Conservation (phyloP, 2,329 filamentous ascomycete genomes). For the Pestalotiopsis sp. region DNA sequence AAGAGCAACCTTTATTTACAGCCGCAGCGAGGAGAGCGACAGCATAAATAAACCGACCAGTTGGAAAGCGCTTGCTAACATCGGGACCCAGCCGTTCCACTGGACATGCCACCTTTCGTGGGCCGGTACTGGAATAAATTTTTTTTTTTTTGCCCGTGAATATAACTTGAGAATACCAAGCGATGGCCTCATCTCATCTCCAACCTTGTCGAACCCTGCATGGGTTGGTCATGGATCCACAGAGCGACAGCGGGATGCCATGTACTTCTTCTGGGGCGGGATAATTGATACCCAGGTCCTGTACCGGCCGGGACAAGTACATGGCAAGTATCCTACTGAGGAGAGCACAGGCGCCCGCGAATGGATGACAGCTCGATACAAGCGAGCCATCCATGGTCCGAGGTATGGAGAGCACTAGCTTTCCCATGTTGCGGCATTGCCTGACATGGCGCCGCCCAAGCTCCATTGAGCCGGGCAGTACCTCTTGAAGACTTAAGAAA, state of each 20-base stretch:
- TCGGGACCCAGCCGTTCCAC: constrained; percentile 6
- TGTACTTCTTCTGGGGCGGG: constrained; percentile 2
- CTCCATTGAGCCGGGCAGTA: neutral
- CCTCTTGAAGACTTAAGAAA: neutral
- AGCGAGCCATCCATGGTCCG: neutral
- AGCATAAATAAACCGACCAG: constrained; percentile 11
- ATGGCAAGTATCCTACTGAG: neutral
- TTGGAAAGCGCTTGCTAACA: neutral
- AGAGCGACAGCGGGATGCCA: neutral
- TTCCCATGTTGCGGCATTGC: neutral
- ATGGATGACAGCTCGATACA: constrained; percentile 2
- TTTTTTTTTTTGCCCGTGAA: neutral
- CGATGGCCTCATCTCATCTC: constrained; percentile 10
- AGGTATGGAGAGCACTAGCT: neutral
- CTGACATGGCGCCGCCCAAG: neutral
- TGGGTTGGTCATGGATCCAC: neutral
- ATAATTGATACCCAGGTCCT: neutral
- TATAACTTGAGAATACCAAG: constrained; percentile 6
- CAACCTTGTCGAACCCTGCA: constrained; percentile 11
- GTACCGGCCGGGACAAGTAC: neutral
- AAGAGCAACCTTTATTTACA: neutral
- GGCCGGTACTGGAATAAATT: neutral
- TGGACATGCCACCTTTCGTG: constrained; percentile 10
- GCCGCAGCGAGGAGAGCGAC: neutral
- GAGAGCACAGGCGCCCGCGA: neutral